Base-by-base conservation (phyloP, 2,329 filamentous ascomycete species). In the Aureobasidium sp. region DNA sequence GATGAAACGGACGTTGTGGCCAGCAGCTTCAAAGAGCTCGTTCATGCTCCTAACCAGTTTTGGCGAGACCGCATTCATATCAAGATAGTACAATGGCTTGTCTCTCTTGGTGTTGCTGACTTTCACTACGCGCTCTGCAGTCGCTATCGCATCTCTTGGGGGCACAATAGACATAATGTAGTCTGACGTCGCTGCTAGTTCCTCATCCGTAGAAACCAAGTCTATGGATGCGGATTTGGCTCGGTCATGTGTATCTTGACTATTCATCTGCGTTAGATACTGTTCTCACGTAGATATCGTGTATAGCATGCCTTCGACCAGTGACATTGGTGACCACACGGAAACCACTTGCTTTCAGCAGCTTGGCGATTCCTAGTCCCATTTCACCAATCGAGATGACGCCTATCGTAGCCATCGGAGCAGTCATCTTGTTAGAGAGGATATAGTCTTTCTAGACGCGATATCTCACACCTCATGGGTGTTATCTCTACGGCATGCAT, bases 371-470 rank as follows among this genome's bases (percentile, higher is more conserved):
- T 7, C 83, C 84, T 55, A 82, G 72, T 50, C 85, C 85, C 85
- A 87, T 87, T 59, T 85, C 82, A 39, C 85, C 85, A 41, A 86
- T 84, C 29, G 82, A 85, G 53, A 86, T 66, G 61, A 87, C 81
- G 34, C 81, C 84, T 47, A 86, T 70, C 2, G 73, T 78, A 36
- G 76, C 75, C 8, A 65, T 11, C 47, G 57, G 57, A n/a, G 42
- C n/a, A 36, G 63, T 41, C 63, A 64, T 64, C 11, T n/a, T n/a
- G n/a, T 47, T 61, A 9, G 5, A 29, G 5, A 9, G 8, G 16
- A 32, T 25, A 34, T 50, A 11, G 37, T 16, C 10, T 25, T 21
- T 27, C n/a, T n/a, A 29, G 13, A 42, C n/a, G n/a, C n/a, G n/a
- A n/a, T n/a, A n/a, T n/a, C n/a, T n/a, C n/a, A n/a, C n/a, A n/a